These are phyloP conservation scores for Erigeron canadensis DNA, from an alignment of 129 eudicot genomes.

Conservation along the genomic window DNA sequence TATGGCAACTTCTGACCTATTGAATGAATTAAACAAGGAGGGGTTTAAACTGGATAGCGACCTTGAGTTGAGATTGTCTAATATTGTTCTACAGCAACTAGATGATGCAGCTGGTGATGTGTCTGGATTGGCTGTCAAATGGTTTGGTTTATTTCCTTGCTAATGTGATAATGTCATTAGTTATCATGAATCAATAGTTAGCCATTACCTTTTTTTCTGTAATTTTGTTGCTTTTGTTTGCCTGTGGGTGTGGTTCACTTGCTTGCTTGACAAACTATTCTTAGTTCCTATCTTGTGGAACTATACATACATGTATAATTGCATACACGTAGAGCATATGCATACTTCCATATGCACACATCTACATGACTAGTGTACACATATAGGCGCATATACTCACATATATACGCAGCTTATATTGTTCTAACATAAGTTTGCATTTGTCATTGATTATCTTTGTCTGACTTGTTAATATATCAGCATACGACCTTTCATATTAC, in stretches of 20 bases:
- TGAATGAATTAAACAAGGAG: constrained; percentile 87
- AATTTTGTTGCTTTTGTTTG: background rate
- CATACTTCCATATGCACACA: background rate
- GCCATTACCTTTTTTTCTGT: background rate
- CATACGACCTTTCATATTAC: background rate
- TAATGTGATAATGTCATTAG: background rate
- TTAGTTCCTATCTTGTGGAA: background rate
- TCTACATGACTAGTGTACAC: background rate
- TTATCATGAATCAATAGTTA: constrained; percentile 4
- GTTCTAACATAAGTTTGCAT: background rate
- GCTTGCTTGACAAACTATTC: constrained; percentile 17
- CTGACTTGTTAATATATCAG: constrained; percentile 4
- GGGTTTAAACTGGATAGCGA: constrained; percentile 80
- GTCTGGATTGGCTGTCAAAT: constrained; percentile 96
- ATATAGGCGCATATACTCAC: background rate
- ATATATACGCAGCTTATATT: background rate
- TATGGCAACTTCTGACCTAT: constrained; percentile 98
- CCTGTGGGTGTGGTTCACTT: background rate
- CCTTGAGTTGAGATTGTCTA: constrained; percentile 77
- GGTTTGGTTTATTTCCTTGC: constrained; percentile 45
- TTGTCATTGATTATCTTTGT: constrained; percentile 4
- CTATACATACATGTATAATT: constrained; percentile 16
- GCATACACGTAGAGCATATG: background rate
- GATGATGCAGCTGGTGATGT: constrained; percentile 99
- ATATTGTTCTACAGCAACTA: constrained; percentile 83